Evolutionary conservation across 805 yeast genomes (phyloP), one percentile per base, ranked within the genome.

Genomic region (Yamadazyma scolyti): DNA sequence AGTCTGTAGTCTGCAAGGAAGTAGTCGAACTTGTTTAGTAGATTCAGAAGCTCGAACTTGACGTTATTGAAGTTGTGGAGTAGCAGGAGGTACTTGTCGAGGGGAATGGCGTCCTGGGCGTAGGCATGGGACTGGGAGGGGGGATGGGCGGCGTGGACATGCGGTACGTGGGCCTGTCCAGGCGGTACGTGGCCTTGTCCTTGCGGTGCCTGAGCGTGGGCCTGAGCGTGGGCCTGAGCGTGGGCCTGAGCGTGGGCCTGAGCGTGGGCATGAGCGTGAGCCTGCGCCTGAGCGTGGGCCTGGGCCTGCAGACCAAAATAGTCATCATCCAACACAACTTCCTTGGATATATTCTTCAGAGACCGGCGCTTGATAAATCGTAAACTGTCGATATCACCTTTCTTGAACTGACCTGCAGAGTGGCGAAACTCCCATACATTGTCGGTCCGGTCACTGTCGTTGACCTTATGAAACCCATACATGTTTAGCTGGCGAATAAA

Each of bases 391-490:
- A 77, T 57, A 52, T 88, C 93, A 24, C 96, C 96, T 31, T 86
- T 79, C 43, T 76, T 73, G 60, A 89, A 89, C 37, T 73, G 71
- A 20, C 82, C 85, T 3, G 85, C 78, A 16, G 84, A 75, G 53
- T 89, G 97, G 36, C 79, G 78, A 58, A 89, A 89, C 61, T 90
- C 97, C 97, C 97, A 89, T 23, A 37, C 37, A 20, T 32, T 17
- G 31, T 28, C 28, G 5, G 16, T 18, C 8, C n/a, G 9, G 33
- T 56, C 61, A 42, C 52, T 51, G 35, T 61, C 69, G 43, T 62
- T 65, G 20, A 65, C 69, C 44, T 65, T 65, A 39, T 65, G 71
- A 44, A 65, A 65, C 19, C 71, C 71, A 41, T 65, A 65, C 71
- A 65, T 65, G 49, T 65, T 64, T 28, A 65, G 47, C 44, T 65